Percentiles rank a stretch among this genome's conserved stretches.
phyloP scores from a whole-genome alignment of 805 yeast genomes.

The Brettanomyces anomalus region DNA sequence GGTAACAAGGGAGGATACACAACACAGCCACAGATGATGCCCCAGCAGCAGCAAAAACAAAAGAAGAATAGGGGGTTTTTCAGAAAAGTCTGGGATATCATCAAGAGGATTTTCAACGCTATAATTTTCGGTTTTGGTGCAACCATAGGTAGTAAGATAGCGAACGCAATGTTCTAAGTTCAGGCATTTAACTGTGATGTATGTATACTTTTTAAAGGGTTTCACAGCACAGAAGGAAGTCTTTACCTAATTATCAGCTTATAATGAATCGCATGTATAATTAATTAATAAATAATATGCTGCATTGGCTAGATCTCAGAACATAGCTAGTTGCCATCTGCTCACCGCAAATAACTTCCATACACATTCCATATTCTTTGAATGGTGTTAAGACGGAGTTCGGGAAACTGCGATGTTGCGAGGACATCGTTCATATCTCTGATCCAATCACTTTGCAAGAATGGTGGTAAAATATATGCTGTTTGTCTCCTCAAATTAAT shows the following conservation, averaged over 20 bases:
- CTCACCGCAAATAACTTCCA: constrained; percentile 20
- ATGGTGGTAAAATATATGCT: constrained; percentile 38
- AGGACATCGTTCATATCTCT: constrained; percentile 56
- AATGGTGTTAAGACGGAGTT: constrained; percentile 37
- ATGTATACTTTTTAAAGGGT: not conserved
- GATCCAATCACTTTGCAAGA: constrained; percentile 44
- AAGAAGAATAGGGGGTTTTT: constrained; percentile 13
- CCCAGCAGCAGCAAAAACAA: constrained; percentile 21
- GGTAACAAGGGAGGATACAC: constrained; percentile 3
- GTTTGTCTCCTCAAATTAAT: constrained; percentile 47
- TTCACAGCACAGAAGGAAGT: not conserved
- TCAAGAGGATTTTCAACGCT: constrained; percentile 82
- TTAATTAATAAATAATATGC: not conserved
- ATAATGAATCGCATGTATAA: not conserved
- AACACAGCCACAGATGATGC: constrained; percentile 1
- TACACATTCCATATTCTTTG: constrained; percentile 57
- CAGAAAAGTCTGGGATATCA: constrained; percentile 35
- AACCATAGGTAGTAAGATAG: constrained; percentile 76
- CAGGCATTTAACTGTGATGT: not conserved
- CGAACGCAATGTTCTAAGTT: constrained; percentile 53
- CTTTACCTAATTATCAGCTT: not conserved
- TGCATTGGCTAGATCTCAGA: too few species aligned
- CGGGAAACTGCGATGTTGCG: constrained; percentile 19
- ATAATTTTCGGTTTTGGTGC: constrained; percentile 97
- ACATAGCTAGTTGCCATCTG: too few species aligned